A percentile compares a stretch with the other conserved stretches of the same genome.
Conservation (phyloP, 352 stramenopile species). For the Pythium dissotocum region DNA sequence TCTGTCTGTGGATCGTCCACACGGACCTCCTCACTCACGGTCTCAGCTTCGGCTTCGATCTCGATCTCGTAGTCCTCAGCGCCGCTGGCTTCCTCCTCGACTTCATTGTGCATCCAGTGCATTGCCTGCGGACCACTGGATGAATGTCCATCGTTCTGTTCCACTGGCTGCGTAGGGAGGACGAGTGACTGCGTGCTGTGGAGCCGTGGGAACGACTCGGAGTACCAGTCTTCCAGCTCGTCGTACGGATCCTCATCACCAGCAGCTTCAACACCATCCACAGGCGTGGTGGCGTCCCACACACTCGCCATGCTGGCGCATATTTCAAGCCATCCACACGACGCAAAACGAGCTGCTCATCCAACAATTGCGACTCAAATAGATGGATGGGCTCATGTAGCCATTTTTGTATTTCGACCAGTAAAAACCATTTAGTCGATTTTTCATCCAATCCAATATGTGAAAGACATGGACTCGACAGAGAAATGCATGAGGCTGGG, state of each 20-base stretch:
- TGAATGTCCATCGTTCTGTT: not conserved
- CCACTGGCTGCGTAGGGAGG: not conserved
- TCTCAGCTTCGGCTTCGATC: not conserved
- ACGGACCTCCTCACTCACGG: not conserved
- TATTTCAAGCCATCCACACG: not conserved
- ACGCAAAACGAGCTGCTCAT: not conserved
- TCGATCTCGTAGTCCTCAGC: slow-evolving; percentile 22
- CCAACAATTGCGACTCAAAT: not conserved
- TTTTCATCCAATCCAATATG: not conserved
- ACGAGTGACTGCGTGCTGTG: slow-evolving; percentile 19
- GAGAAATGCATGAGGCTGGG: no score
- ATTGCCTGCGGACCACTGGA: not conserved
- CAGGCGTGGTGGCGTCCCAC: not conserved
- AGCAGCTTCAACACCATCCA: not conserved
- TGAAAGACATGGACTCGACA: no score
- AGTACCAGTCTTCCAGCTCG: slow-evolving; percentile 30
- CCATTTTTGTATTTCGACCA: not conserved
- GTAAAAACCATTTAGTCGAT: not conserved
- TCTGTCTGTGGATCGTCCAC: not conserved
- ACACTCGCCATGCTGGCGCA: not conserved
- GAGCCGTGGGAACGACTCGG: slow-evolving; percentile 26
- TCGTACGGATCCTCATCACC: slow-evolving; percentile 13
- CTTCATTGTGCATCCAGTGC: not conserved
- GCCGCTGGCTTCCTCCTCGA: not conserved
- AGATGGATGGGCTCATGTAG: not conserved